Percentiles rank a stretch among this genome's conserved stretches.
These are phyloP conservation scores for Talaromyces ruber DNA, from an alignment of 495 filamentous ascomycete species.

Conservation along the genomic window DNA sequence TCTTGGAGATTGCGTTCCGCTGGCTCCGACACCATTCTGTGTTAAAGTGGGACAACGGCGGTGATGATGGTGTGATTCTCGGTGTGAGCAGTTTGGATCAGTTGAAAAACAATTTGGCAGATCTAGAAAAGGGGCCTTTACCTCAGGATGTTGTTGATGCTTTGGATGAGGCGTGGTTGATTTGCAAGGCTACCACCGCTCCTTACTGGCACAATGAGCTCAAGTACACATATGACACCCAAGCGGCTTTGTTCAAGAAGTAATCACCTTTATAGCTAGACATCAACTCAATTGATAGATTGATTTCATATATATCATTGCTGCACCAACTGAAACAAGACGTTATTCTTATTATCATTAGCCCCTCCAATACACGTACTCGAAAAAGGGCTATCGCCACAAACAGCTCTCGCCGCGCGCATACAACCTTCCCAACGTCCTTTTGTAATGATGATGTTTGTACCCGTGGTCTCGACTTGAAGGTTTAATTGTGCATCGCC, in stretches of 20 bases:
- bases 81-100: slow-evolving; percentile 43
- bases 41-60: slow-evolving; percentile 20
- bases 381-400: background rate
- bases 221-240: slow-evolving; percentile 67
- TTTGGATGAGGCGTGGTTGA: slow-evolving; percentile 44
- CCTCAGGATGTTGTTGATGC: slow-evolving; percentile 45
- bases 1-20: slow-evolving; percentile 36
- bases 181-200: slow-evolving; percentile 56
- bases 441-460: background rate
- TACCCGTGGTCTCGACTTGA: background rate
- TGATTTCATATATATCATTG: background rate
- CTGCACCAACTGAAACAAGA: background rate
- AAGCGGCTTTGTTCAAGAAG: slow-evolving; percentile 51
- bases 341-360: background rate
- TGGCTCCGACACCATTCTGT: slow-evolving; percentile 39
- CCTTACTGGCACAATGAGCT: slow-evolving; percentile 74
- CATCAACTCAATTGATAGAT: background rate
- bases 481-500: background rate
- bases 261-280: background rate
- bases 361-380: background rate
- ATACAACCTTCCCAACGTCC: background rate
- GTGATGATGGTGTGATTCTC: slow-evolving; percentile 46
- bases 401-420: background rate
- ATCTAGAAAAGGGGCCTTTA: slow-evolving; percentile 48
- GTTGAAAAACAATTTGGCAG: slow-evolving; percentile 42